A percentile compares a stretch with the other conserved stretches of the same genome.
Evolutionary conservation across 495 filamentous ascomycete genomes (phyloP).

Genomic region (Delitschia confertaspora): DNA sequence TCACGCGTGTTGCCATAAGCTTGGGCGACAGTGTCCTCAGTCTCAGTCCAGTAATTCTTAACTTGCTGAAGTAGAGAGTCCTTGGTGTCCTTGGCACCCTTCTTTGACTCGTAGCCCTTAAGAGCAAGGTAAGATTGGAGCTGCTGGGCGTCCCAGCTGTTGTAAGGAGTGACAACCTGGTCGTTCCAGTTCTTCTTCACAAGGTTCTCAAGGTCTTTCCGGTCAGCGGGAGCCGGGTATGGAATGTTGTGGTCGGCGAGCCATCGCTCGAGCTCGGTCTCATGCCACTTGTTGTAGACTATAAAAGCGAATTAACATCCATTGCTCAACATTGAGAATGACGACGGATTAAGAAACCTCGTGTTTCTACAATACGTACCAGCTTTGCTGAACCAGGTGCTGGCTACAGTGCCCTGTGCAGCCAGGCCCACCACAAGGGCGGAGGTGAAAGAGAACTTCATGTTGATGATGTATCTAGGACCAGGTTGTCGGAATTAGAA

Average conservation of each 20-base stretch:
- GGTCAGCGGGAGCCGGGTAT: constrained; percentile 44
- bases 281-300: constrained; percentile 99
- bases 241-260: constrained; percentile 88
- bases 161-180: constrained; percentile 54
- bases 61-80: constrained; percentile 58
- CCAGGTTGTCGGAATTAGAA: not conserved
- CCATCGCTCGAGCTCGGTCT: constrained; percentile 96
- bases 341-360: constrained; percentile 1
- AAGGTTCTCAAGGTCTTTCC: constrained; percentile 46
- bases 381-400: constrained; percentile 74
- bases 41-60: constrained; percentile 64
- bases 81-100: constrained; percentile 52
- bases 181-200: constrained; percentile 82
- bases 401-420: constrained; percentile 57
- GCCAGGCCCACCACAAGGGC: constrained; percentile 63
- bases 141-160: constrained; percentile 58
- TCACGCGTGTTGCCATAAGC: constrained; percentile 66
- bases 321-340: constrained; percentile 1
- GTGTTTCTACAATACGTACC: constrained; percentile 42
- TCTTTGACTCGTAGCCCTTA: constrained; percentile 60
- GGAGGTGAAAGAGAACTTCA: constrained; percentile 64
- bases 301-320: constrained; percentile 3
- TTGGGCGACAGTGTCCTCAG: constrained; percentile 60
- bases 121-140: constrained; percentile 55
- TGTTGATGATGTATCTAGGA: constrained; percentile 30